These are phyloP conservation scores for Ceriops decandra DNA, from an alignment of 345 rosid genomes.

Conservation along the genomic window DNA sequence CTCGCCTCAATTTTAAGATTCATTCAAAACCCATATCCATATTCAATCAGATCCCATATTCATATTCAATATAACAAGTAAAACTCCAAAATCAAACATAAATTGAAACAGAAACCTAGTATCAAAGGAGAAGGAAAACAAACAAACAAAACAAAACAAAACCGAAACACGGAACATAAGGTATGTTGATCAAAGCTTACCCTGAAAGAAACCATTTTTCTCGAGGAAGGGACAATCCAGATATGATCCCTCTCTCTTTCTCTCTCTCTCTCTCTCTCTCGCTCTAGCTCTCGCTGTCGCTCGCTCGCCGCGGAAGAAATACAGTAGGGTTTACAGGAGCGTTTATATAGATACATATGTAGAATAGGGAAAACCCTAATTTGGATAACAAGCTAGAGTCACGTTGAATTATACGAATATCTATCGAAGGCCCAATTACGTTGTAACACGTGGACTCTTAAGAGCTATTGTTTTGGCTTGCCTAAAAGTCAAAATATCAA, in stretches of 20 bases:
- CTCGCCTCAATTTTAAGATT: no score
- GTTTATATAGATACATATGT: neutral
- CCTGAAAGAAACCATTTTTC: slow-evolving; percentile 11
- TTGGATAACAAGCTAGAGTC: neutral
- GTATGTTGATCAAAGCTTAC: neutral
- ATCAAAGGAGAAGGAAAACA: neutral
- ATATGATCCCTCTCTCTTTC: neutral
- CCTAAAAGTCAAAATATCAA: no score
- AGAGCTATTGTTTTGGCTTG: no score
- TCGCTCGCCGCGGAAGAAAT: neutral
- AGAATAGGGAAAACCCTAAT: neutral
- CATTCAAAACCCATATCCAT: no score
- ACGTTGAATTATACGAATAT: fast-evolving
- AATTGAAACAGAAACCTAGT: no score
- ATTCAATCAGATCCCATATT: no score
- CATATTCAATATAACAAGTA: no score
- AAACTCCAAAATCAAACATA: no score
- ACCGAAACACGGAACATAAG: no score
- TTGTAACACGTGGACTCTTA: neutral
- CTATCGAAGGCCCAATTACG: neutral
- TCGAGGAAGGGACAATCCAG: neutral
- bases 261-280: neutral
- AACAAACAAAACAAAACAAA: neutral
- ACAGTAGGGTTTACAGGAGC: neutral
- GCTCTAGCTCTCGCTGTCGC: neutral